These are phyloP conservation scores for Hypoxylon lenormandii DNA, from an alignment of 495 filamentous ascomycete species.

Conservation along the genomic window DNA sequence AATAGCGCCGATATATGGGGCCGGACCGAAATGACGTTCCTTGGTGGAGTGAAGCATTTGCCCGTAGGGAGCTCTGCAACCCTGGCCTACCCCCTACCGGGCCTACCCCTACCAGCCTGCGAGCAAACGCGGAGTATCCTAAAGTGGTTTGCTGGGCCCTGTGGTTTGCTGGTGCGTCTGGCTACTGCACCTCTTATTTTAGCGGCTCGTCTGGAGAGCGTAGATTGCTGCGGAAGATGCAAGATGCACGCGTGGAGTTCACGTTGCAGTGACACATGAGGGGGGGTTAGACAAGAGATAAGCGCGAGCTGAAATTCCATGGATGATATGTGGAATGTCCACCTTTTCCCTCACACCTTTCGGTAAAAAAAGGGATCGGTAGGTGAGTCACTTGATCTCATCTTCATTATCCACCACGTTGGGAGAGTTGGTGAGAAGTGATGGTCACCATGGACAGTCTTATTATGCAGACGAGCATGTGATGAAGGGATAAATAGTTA, in stretches of 20 bases:
- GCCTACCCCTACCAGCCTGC: no score
- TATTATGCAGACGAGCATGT: neutral
- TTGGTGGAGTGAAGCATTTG: slow-evolving; percentile 30
- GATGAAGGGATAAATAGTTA: neutral
- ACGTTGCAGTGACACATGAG: slow-evolving; percentile 18
- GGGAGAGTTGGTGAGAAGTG: neutral
- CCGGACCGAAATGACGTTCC: slow-evolving; percentile 49
- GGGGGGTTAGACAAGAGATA: slow-evolving; percentile 15
- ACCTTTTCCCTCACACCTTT: slow-evolving; percentile 14
- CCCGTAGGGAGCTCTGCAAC: slow-evolving; percentile 17
- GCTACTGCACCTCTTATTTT: slow-evolving; percentile 41
- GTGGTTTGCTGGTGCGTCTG: slow-evolving; percentile 30
- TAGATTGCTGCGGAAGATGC: slow-evolving; percentile 29
- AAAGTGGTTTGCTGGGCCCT: slow-evolving; percentile 18
- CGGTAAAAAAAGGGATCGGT: slow-evolving; percentile 19
- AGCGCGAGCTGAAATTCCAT: slow-evolving; percentile 22
- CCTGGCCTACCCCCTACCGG: neutral
- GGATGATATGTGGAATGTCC: neutral
- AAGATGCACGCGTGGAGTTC: slow-evolving; percentile 16
- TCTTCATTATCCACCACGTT: slow-evolving; percentile 2
- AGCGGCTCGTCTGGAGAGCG: slow-evolving; percentile 25
- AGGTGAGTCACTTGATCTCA: slow-evolving; percentile 23
- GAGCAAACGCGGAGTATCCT: slow-evolving; percentile 36
- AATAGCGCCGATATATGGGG: slow-evolving; percentile 38
- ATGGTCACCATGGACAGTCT: neutral